Evolutionary conservation across 805 yeast genomes (phyloP).

Genomic region (Danielia oregonensis): DNA sequence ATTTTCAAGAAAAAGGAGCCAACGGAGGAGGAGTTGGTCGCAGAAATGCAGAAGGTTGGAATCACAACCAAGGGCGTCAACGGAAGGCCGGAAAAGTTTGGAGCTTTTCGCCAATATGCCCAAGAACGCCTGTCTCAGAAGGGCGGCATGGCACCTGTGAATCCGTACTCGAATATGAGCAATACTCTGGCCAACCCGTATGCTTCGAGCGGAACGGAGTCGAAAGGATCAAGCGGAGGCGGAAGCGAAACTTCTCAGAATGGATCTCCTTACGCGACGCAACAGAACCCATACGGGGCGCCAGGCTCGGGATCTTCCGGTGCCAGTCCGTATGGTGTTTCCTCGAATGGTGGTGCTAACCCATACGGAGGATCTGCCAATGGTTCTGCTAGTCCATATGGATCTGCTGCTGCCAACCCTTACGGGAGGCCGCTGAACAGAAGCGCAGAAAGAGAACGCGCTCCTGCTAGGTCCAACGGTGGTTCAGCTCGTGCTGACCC

Average conservation of each 20-base stretch:
- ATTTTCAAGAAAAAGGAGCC: constrained; percentile 49
- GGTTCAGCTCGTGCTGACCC: background rate
- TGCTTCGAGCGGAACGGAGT: constrained; percentile 2
- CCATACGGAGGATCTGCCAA: constrained; percentile 14
- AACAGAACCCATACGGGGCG: constrained; percentile 2
- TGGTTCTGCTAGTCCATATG: constrained; percentile 4
- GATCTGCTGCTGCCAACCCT: background rate
- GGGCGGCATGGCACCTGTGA: constrained; percentile 38
- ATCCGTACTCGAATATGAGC: constrained; percentile 37
- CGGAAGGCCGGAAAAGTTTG: constrained; percentile 45
- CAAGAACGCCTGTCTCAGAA: constrained; percentile 33
- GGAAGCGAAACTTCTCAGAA: background rate
- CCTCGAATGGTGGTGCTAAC: constrained; percentile 5
- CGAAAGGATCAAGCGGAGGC: constrained; percentile 2
- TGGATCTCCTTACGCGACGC: constrained; percentile 4
- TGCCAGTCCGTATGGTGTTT: background rate
- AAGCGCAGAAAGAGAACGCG: background rate
- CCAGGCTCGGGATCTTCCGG: background rate
- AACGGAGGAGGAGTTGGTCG: constrained; percentile 43
- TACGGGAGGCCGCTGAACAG: background rate
- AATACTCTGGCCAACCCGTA: constrained; percentile 13
- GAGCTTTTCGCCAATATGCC: constrained; percentile 49
- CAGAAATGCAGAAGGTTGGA: constrained; percentile 37
- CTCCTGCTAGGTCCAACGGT: background rate
- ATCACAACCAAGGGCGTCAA: constrained; percentile 35